Evolutionary conservation across 257 asterid genomes (phyloP).

Genomic region (Plantago elongata): DNA sequence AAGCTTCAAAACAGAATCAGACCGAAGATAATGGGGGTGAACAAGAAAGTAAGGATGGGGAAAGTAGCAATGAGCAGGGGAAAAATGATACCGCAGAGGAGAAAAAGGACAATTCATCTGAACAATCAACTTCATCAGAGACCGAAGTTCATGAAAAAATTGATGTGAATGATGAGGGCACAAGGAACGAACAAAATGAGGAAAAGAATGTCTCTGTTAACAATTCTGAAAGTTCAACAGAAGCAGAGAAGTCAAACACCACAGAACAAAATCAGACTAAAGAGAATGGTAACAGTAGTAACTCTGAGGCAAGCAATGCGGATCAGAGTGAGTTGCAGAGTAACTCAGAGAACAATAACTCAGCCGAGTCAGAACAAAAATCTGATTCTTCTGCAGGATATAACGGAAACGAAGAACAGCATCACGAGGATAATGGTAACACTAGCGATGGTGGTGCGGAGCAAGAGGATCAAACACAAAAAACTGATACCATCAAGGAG

Average conservation of each 20-base stretch:
- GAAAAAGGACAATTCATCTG: constrained; percentile 25
- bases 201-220: constrained; percentile 23
- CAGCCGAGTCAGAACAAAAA: constrained; percentile 17
- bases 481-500: constrained; percentile 13
- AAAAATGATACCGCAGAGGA: constrained; percentile 24
- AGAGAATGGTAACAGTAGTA: constrained; percentile 12
- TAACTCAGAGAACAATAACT: constrained; percentile 21
- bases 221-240: constrained; percentile 27
- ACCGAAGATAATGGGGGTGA: constrained; percentile 36
- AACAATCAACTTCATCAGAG: constrained; percentile 30
- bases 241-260: constrained; percentile 26
- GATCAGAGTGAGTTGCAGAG: constrained; percentile 18
- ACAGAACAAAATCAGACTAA: constrained; percentile 21
- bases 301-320: constrained; percentile 17
- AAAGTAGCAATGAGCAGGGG: constrained; percentile 24
- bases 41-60: constrained; percentile 26
- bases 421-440: constrained; percentile 16
- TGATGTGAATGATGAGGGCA: constrained; percentile 26
- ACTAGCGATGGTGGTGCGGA: constrained; percentile 14
- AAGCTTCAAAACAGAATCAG: constrained; percentile 25
- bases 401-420: constrained; percentile 23
- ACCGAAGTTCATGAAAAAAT: constrained; percentile 25
- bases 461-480: background rate
- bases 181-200: constrained; percentile 20
- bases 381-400: constrained; percentile 27